Evolutionary conservation across 2,329 filamentous ascomycete species (phyloP).

Genomic region (Ceratocystis variospora): DNA sequence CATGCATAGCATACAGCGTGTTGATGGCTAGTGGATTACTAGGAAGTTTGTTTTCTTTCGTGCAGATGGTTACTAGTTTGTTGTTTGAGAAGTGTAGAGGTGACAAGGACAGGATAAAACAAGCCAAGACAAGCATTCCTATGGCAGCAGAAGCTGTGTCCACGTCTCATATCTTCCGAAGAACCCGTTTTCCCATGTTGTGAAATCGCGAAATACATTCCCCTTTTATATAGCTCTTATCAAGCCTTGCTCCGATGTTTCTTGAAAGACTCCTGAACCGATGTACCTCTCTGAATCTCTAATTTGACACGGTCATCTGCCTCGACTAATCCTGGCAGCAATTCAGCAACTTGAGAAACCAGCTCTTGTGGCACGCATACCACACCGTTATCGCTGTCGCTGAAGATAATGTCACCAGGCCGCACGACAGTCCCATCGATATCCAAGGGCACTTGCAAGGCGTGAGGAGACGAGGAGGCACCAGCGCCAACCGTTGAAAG

Average conservation of each 20-base stretch:
- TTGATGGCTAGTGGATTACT: no score
- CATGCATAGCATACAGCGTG: no score
- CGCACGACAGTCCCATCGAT: slow-evolving; percentile 32
- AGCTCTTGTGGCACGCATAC: slow-evolving; percentile 52
- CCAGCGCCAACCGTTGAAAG: slow-evolving; percentile 45
- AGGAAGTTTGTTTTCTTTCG: no score
- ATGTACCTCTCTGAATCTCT: slow-evolving; percentile 49
- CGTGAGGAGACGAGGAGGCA: slow-evolving; percentile 42
- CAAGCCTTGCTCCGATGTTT: slow-evolving; percentile 34
- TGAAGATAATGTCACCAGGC: slow-evolving; percentile 54
- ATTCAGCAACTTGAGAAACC: slow-evolving; percentile 44
- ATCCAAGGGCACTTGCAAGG: slow-evolving; percentile 33
- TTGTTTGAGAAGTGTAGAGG: no score
- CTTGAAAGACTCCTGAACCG: slow-evolving; percentile 53
- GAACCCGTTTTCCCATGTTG: neutral
- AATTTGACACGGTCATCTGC: slow-evolving; percentile 49
- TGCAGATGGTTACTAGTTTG: no score
- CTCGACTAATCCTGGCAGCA: slow-evolving; percentile 38
- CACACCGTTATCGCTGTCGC: slow-evolving; percentile 55
- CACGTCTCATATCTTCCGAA: neutral
- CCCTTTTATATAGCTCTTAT: neutral
- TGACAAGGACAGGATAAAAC: no score
- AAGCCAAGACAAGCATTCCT: neutral
- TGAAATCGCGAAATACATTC: slow-evolving; percentile 5
- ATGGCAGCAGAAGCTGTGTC: neutral